Evolutionary conservation across 768 basidiomycete genomes (phyloP).

Genomic region (Pleurotus sapidus): DNA sequence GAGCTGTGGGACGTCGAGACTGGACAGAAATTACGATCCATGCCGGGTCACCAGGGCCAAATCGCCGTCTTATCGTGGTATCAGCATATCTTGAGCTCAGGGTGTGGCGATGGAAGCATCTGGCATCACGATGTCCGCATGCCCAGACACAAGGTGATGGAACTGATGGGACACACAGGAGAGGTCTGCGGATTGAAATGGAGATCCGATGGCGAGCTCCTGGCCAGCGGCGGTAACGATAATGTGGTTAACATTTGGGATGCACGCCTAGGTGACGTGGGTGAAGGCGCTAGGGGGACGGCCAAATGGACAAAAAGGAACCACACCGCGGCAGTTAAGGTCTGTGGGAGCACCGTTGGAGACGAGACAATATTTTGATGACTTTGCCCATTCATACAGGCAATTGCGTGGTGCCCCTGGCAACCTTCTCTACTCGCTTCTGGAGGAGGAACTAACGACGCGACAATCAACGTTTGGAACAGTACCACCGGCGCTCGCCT

Average conservation of each 20-base stretch:
- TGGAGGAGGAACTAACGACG: constrained; percentile 94
- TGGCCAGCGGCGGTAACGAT: constrained; percentile 96
- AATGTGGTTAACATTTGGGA: constrained; percentile 99
- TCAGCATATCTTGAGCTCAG: constrained; percentile 80
- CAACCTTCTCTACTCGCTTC: constrained; percentile 86
- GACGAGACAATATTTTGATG: too few species aligned
- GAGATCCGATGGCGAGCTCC: constrained; percentile 82
- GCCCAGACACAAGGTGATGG: constrained; percentile 84
- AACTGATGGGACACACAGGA: constrained; percentile 84
- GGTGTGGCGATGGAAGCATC: constrained; percentile 92
- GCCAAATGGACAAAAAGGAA: constrained; percentile 92
- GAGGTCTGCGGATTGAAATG: constrained; percentile 94
- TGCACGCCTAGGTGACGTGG: constrained; percentile 63
- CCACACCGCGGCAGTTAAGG: constrained; percentile 87
- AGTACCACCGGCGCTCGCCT: constrained; percentile 89
- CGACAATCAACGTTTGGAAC: constrained; percentile 89
- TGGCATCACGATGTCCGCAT: constrained; percentile 96
- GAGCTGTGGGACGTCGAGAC: constrained; percentile 94
- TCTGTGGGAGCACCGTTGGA: constrained; percentile 12
- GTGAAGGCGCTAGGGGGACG: constrained; percentile 42
- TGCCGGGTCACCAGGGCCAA: constrained; percentile 84
- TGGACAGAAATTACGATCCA: constrained; percentile 80
- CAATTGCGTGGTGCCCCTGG: constrained; percentile 98
- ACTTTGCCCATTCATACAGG: constrained; percentile 39
- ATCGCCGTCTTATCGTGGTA: constrained; percentile 87